Base-by-base conservation (phyloP, 208 protist species). In the Leishmania aethiopica region DNA sequence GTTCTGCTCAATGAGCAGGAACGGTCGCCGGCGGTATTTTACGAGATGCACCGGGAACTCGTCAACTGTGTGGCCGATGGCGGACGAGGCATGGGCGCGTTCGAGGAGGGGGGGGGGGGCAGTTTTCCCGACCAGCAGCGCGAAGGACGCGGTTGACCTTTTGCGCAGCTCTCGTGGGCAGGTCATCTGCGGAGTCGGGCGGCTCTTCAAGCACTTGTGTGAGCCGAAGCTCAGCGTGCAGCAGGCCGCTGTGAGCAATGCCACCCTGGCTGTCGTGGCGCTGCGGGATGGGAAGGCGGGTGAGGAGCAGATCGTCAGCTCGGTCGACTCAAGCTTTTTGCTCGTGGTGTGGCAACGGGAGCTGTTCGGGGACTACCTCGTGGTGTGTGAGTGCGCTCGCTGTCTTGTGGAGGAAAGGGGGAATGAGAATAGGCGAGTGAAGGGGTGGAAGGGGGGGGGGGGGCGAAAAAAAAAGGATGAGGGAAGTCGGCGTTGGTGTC, bases 1-100 rank as follows among this genome's bases (percentile, higher is more conserved):
- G 86, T 96, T 37, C 86, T 97, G 45, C 88, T 97, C 25, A 97
- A 95, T 83, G 91, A 91, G 40, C 92, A 97, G 78, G 94, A 95
- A 72, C 92, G 94, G 47, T 87, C 80, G 32, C 91, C 91, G 22
- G 89, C 86, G 25, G 94, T 89, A 1, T 83, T 86, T 7, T 95
- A 93, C 82, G 84, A 90, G 35, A 66, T 84, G 32, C 76, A 91
- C 51, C 82, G 82, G 59, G 79, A 89, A 17, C 75, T 84, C 11
- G 84, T 93, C 28, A 42, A 73, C 59, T 64, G 57, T 35, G 62
- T 90, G 57, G 79, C 86, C 0, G 81, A 67, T 35, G 89, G 82
- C 5, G 55, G 64, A 2, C 70, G 77, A 15, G 45, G 60, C 10
- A 83, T 93, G 49, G 40, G 79, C 17, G 75, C 72, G n/a, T 94